A percentile compares a stretch with the other conserved stretches of the same genome.
Evolutionary conservation across 441 rosid species (phyloP).

Genomic region (Manihot esculenta): DNA sequence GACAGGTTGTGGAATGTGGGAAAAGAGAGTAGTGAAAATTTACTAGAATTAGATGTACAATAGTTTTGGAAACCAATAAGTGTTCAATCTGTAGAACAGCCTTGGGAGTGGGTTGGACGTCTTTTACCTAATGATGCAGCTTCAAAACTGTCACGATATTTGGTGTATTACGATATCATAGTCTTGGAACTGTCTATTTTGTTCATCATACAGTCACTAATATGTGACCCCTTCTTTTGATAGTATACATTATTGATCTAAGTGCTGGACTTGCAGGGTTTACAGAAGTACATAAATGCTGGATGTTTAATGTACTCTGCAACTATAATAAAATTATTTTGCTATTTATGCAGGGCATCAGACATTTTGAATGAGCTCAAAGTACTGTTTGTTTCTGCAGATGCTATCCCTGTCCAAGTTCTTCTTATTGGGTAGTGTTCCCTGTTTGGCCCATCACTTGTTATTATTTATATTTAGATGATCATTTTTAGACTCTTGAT

Average conservation of each 20-base stretch:
- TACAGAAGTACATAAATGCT: not conserved
- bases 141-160: not conserved
- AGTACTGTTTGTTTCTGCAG: conserved; percentile 44
- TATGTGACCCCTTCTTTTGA: not conserved
- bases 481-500: not conserved
- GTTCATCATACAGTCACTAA: not conserved
- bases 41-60: not conserved
- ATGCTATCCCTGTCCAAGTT: conserved; percentile 71
- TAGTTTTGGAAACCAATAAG: not conserved
- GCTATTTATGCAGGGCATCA: conserved; percentile 51
- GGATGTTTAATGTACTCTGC: not conserved
- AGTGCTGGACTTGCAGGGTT: not conserved
- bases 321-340: not conserved
- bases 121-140: not conserved
- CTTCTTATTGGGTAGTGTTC: conserved; percentile 63
- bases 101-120: not conserved
- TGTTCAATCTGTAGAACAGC: not conserved
- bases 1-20: not conserved
- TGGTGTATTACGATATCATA: not conserved
- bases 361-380: conserved; percentile 62
- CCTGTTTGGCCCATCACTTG: conserved; percentile 7
- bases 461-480: not conserved
- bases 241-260: not conserved
- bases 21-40: not conserved
- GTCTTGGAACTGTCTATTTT: not conserved